phyloP scores from a whole-genome alignment of 768 basidiomycete genomes.

The Trametes villosa region DNA sequence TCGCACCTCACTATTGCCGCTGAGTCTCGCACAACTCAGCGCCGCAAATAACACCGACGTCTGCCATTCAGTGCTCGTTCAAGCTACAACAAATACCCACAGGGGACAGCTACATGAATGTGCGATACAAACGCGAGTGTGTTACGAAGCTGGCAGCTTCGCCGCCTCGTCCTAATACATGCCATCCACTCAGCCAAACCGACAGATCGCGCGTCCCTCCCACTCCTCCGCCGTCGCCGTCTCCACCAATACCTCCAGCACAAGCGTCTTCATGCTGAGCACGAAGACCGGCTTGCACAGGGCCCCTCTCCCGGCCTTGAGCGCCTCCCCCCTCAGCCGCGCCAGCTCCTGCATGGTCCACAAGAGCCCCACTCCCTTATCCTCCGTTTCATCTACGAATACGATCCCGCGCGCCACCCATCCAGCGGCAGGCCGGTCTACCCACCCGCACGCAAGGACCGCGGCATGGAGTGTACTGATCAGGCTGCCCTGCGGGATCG shows the following conservation, averaged over 20 bases:
- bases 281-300: constrained; percentile 24
- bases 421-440: background rate
- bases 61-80: no score
- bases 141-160: no score
- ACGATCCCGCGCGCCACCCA: constrained; percentile 32
- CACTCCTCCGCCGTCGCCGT: constrained; percentile 15
- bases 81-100: no score
- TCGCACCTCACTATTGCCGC: no score
- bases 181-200: constrained; percentile 20
- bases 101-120: no score
- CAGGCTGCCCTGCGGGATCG: constrained; percentile 38
- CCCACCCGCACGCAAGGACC: constrained; percentile 53
- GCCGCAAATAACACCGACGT: no score
- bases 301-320: background rate
- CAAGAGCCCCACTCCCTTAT: constrained; percentile 1
- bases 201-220: constrained; percentile 22
- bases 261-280: constrained; percentile 25
- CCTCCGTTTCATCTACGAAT: constrained; percentile 29
- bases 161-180: no score
- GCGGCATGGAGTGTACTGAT: constrained; percentile 51
- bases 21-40: no score
- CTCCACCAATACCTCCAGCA: constrained; percentile 20
- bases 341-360: constrained; percentile 7
- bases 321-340: constrained; percentile 1
- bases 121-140: no score